phyloP scores from a whole-genome alignment of 768 basidiomycete genomes.

The Boletus eberwhitei region DNA sequence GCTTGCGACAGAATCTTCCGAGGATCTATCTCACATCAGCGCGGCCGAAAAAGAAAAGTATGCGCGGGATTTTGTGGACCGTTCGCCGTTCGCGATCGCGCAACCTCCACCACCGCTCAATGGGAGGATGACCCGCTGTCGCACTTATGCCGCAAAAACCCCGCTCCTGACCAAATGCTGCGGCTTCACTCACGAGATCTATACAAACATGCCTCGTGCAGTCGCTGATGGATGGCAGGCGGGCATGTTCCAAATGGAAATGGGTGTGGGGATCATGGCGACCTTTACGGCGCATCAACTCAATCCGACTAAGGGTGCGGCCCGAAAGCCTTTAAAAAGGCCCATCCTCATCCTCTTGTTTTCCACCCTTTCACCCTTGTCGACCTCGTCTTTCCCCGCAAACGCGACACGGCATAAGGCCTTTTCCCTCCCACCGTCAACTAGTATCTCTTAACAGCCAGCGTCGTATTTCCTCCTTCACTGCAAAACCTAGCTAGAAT shows the following conservation, averaged over 20 bases:
- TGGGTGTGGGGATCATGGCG: slow-evolving; percentile 10
- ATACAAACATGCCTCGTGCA: slow-evolving; percentile 23
- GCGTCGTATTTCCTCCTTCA: not conserved
- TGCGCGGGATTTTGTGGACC: not conserved
- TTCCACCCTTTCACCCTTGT: not conserved
- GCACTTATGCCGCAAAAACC: slow-evolving; percentile 5
- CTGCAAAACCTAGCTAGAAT: not conserved
- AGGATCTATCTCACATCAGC: not conserved
- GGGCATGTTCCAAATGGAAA: slow-evolving; percentile 17
- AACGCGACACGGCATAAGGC: not conserved
- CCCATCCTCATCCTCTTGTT: not conserved
- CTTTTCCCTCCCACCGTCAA: not conserved
- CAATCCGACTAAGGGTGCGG: not conserved
- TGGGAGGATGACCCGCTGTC: not conserved
- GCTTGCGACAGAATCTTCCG: slow-evolving; percentile 1
- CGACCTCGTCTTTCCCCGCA: not conserved
- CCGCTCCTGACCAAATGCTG: slow-evolving; percentile 1
- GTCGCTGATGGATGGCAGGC: slow-evolving; percentile 21
- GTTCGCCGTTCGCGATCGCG: not conserved
- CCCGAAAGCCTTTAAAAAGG: slow-evolving; percentile 6
- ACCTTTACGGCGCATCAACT: slow-evolving; percentile 15
- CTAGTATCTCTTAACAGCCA: not conserved
- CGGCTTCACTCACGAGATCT: slow-evolving; percentile 2
- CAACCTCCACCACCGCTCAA: not conserved
- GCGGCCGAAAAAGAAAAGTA: not conserved